phyloP scores from a whole-genome alignment of 176 grass and related monocot species.

The Carex scoparia region DNA sequence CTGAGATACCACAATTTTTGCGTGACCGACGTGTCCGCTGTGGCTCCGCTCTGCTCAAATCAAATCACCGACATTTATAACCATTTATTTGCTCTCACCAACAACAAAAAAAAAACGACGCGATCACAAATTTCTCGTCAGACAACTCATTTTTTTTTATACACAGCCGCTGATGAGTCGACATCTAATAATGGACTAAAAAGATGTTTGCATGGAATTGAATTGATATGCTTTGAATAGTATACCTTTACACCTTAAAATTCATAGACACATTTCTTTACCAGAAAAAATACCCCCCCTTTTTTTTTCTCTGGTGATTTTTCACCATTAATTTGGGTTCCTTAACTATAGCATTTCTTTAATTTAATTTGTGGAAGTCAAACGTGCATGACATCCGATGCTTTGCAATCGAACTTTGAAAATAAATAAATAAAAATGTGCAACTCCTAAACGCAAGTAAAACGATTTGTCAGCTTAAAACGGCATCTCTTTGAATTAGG shows the following conservation, averaged over 20 bases:
- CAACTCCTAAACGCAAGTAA: neutral
- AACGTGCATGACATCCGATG: neutral
- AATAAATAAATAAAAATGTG: neutral
- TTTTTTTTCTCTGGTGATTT: neutral
- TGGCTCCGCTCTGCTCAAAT: neutral
- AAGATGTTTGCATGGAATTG: neutral
- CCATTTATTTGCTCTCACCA: neutral
- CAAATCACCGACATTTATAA: slow-evolving; percentile 3
- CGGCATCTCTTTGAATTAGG: neutral
- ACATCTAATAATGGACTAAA: neutral
- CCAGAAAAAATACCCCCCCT: neutral
- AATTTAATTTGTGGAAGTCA: neutral
- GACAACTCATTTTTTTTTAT: too few relatives aligned
- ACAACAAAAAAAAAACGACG: too few relatives aligned
- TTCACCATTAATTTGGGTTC: neutral
- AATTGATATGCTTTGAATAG: neutral
- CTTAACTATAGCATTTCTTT: neutral
- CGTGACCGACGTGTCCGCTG: too few relatives aligned
- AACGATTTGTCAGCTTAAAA: neutral
- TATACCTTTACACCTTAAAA: neutral
- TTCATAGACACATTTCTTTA: neutral
- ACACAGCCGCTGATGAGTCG: neutral
- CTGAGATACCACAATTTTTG: too few relatives aligned
- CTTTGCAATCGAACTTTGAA: neutral
- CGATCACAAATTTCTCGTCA: neutral